These are phyloP conservation scores for Roridomyces roridus DNA, from an alignment of 768 basidiomycete species.

Conservation along the genomic window DNA sequence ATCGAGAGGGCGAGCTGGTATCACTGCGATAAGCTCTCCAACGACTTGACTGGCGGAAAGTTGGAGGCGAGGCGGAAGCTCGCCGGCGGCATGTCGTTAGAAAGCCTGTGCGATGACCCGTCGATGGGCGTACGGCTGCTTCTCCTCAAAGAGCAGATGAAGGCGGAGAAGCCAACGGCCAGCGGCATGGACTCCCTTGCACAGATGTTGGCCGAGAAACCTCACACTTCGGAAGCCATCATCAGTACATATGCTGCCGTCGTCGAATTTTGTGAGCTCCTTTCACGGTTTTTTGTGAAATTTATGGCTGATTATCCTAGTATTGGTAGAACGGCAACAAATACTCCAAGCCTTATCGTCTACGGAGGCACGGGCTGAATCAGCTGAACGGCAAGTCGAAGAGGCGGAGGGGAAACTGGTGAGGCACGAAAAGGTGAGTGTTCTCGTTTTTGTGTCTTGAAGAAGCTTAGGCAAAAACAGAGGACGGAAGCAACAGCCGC, in stretches of 20 bases:
- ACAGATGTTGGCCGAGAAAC: neutral
- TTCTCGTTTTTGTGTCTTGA: too few relatives aligned
- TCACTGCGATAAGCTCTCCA: slow-evolving; percentile 1
- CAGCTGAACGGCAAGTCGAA: too few relatives aligned
- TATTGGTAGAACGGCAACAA: too few relatives aligned
- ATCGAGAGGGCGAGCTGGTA: slow-evolving; percentile 15
- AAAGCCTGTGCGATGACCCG: neutral
- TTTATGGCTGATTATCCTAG: too few relatives aligned
- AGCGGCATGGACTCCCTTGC: neutral
- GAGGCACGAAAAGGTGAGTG: neutral
- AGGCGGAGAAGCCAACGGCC: neutral
- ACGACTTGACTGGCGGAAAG: neutral
- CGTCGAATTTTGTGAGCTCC: too few relatives aligned
- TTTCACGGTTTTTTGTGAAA: too few relatives aligned
- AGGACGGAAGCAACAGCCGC: too few relatives aligned
- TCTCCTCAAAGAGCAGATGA: slow-evolving; percentile 1
- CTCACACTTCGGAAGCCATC: too few relatives aligned
- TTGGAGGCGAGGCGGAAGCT: slow-evolving; percentile 7
- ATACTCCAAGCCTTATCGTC: too few relatives aligned
- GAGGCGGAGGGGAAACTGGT: neutral
- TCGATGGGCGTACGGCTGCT: slow-evolving; percentile 11
- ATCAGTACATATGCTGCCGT: too few relatives aligned
- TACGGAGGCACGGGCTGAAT: too few relatives aligned
- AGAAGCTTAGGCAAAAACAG: too few relatives aligned
- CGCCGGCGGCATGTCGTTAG: neutral